A percentile compares a stretch with the other conserved stretches of the same genome.
These are phyloP conservation scores for Ceratocystis papillata DNA, from an alignment of 2,329 filamentous ascomycete genomes.

Conservation along the genomic window DNA sequence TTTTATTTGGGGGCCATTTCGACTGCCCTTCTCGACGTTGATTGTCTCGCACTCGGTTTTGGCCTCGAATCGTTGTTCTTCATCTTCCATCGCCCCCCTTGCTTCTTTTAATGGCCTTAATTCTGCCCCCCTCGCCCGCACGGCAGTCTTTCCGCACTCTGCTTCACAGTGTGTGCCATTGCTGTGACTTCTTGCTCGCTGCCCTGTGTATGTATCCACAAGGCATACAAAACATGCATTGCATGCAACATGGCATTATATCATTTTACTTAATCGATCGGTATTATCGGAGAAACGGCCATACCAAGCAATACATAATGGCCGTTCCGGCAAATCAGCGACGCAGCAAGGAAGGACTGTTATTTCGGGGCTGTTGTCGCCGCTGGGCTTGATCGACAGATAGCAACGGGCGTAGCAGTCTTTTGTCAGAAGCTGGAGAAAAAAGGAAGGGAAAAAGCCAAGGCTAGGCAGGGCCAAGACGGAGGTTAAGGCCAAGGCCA, in stretches of 20 bases:
- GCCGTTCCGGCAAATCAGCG: background rate
- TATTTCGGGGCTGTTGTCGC: background rate
- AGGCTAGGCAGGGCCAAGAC: background rate
- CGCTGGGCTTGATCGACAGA: background rate
- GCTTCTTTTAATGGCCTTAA: no score
- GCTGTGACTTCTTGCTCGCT: background rate
- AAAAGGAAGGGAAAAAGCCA: background rate
- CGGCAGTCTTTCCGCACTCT: background rate
- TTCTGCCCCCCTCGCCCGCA: background rate
- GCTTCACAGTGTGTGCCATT: no score
- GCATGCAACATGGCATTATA: background rate
- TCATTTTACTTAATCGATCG: conserved; percentile 4
- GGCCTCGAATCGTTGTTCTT: background rate
- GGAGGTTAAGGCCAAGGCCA: no score
- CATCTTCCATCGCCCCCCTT: background rate
- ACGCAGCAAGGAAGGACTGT: background rate
- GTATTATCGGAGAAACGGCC: background rate
- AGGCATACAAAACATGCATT: background rate
- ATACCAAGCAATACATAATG: background rate
- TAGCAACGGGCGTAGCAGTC: background rate
- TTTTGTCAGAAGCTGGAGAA: background rate
- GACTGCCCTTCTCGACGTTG: background rate
- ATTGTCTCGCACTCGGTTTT: background rate
- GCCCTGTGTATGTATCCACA: background rate
- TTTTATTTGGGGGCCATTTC: background rate